Conservation (phyloP, 257 asterid genomes). For the Nicotiana noctiflora region DNA sequence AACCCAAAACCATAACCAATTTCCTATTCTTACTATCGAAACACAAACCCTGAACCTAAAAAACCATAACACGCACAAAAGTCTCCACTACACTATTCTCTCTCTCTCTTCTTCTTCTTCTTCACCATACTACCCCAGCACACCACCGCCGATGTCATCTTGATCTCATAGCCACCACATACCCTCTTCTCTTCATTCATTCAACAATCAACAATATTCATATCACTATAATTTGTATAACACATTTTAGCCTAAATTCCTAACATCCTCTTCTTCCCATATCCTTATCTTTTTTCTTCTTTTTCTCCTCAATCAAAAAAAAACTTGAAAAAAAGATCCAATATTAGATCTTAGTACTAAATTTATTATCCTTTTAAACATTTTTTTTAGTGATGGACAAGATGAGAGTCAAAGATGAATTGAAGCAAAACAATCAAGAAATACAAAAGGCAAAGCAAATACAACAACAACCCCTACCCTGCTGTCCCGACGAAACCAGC, state of each 20-base stretch:
- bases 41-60: no score
- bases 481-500: no score
- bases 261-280: constrained; percentile 28
- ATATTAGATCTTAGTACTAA: not conserved
- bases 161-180: no score
- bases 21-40: no score
- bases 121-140: no score
- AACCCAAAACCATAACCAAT: no score
- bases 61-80: no score
- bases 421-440: not conserved
- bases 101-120: no score
- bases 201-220: no score
- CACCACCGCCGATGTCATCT: no score
- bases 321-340: not conserved
- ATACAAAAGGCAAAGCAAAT: not conserved
- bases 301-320: not conserved
- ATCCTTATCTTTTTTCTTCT: constrained; percentile 35
- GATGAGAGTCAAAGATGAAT: not conserved
- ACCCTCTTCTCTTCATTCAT: no score
- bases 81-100: no score
- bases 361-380: not conserved
- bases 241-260: constrained; percentile 13
- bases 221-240: constrained; percentile 7
- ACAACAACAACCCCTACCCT: not conserved
- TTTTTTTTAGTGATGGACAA: constrained; percentile 23